Base-by-base conservation (phyloP, 1,139 yeast species). In the Saccharomyces hybrid region DNA sequence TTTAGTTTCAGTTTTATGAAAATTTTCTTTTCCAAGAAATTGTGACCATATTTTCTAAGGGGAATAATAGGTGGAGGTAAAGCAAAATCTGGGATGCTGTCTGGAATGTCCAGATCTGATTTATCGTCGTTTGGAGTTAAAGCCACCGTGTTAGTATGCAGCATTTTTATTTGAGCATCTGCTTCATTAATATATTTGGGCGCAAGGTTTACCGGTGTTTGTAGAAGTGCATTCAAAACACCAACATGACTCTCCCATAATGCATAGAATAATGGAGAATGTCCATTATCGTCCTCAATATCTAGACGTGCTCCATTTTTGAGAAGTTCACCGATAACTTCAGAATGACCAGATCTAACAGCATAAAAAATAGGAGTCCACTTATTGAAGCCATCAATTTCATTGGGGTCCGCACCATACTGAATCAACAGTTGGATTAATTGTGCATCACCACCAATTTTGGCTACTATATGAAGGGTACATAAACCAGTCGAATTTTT, bases 11-110 rank as follows among this genome's bases (percentile, higher is more conserved):
- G 73, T 66, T 91, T 96, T 42, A 93, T 79, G 60, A 90, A 82
- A 2, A 88, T 89, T 65, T 88, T 89, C 66, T 85, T 88, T 65
- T 93, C 98, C 64, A 93, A 74, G 73, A 90, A 93, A 70, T 90
- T 93, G 72, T 93, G 99, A 7, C 99, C 99, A 66, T 93, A 93
- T 61, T 96, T 80, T 64, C 97, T 79, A 54, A 93, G 75, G 0
- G 99, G 99, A 51, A 93, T 82, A 53, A 93, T 89, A 9, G 99
- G 99, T 0, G 99, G 99, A 0, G 99, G 99, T 55, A 93, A 76
- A 38, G 90, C 83, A 55, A 93, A 77, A 63, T 89, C 96, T 0
- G 99, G 99, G 51, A 93, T 91, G 25, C 84, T 79, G 34, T 60
- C 56, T 51, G 48, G 46, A 27, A 53, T 23, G 2, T 58, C 50